phyloP scores from a whole-genome alignment of 2,329 filamentous ascomycete species.

The Fusarium camptoceras region DNA sequence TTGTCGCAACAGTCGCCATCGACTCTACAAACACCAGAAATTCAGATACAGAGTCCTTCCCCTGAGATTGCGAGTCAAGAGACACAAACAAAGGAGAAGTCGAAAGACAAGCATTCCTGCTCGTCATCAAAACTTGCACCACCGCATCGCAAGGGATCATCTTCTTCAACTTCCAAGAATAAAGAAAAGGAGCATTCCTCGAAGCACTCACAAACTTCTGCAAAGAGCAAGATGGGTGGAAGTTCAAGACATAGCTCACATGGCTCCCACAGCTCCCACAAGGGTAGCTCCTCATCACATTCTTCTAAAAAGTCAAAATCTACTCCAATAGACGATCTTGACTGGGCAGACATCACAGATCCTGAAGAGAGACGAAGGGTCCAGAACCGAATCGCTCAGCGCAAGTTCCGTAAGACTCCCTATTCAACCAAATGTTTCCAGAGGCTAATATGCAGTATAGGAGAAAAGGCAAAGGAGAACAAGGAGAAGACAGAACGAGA shows the following conservation, averaged over 20 bases:
- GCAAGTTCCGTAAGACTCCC: conserved; percentile 74
- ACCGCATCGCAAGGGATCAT: conserved; percentile 31
- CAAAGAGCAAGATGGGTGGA: conserved; percentile 39
- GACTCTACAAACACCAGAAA: conserved; percentile 39
- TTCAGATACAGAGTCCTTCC: conserved; percentile 47
- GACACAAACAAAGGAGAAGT: conserved; percentile 3
- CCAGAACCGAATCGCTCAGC: conserved; percentile 80
- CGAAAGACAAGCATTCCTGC: conserved; percentile 1
- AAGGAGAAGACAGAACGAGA: conserved; percentile 75
- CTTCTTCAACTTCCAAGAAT: conserved; percentile 23
- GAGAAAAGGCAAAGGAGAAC: conserved; percentile 76
- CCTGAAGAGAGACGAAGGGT: conserved; percentile 78
- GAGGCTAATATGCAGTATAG: conserved; percentile 53
- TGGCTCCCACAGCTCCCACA: conserved; percentile 43
- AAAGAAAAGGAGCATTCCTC: conserved; percentile 33
- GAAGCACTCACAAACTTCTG: conserved; percentile 14
- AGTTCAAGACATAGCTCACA: conserved; percentile 41
- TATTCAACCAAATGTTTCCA: no score
- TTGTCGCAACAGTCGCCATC: conserved; percentile 31
- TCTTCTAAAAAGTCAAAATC: conserved; percentile 57
- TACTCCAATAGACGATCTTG: conserved; percentile 60
- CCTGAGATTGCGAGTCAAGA: conserved; percentile 34
- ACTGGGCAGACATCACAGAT: conserved; percentile 78
- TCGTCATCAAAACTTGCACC: conserved; percentile 29
- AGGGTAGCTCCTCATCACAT: conserved; percentile 43